Conservation (phyloP, 495 filamentous ascomycete species). For the Penicillium silybi region DNA sequence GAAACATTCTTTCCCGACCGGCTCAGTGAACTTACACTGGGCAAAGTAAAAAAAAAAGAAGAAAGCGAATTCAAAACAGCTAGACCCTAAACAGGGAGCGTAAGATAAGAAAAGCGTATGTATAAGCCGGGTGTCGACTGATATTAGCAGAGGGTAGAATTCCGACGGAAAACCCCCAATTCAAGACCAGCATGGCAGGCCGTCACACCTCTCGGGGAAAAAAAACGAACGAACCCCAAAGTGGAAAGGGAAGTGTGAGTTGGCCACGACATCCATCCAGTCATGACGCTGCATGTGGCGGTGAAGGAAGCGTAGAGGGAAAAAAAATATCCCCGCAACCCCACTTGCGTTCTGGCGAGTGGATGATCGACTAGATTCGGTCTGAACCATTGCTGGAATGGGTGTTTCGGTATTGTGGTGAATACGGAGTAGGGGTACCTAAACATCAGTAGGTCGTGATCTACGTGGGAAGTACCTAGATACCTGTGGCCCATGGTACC, state of each 20-base stretch:
- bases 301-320: slow-evolving; percentile 29
- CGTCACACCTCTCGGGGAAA: neutral
- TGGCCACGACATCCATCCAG: slow-evolving; percentile 22
- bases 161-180: neutral
- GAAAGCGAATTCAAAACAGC: neutral
- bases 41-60: neutral
- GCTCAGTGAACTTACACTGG: neutral
- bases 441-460: neutral
- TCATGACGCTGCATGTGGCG: slow-evolving; percentile 38
- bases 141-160: neutral
- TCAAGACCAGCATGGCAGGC: neutral
- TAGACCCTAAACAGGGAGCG: neutral
- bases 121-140: neutral
- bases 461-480: neutral
- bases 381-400: neutral
- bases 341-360: slow-evolving; percentile 26
- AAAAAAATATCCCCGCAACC: slow-evolving; percentile 39
- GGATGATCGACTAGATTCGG: neutral
- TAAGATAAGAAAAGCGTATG: neutral
- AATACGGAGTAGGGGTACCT: neutral
- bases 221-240: slow-evolving; percentile 16
- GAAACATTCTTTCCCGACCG: neutral
- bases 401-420: neutral
- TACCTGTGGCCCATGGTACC: neutral
- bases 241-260: slow-evolving; percentile 24